Percentiles rank a stretch among this genome's conserved stretches.
phyloP scores from a whole-genome alignment of 164 flowering plant genomes.

The Tetracentron sinense region DNA sequence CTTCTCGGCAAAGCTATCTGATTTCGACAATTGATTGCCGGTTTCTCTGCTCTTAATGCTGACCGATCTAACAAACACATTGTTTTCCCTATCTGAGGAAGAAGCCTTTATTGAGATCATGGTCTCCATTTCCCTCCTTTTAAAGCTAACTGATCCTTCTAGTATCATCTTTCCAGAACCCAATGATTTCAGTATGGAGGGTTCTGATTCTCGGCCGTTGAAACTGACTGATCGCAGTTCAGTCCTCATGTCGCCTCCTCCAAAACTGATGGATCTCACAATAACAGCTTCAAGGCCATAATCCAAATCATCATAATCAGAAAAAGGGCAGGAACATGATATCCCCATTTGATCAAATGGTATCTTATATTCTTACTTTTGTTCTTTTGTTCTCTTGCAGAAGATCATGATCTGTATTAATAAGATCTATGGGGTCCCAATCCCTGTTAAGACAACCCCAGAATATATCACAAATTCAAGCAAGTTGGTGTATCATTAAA shows the following conservation, averaged over 20 bases:
- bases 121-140: slow-evolving; percentile 26
- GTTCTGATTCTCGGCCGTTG: slow-evolving; percentile 38
- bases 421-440: slow-evolving; percentile 2
- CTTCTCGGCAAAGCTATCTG: slow-evolving; percentile 11
- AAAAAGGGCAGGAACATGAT: slow-evolving; percentile 50
- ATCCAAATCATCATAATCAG: slow-evolving; percentile 38
- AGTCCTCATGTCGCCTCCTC: slow-evolving; percentile 39
- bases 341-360: slow-evolving; percentile 50
- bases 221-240: slow-evolving; percentile 50
- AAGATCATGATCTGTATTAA: slow-evolving; percentile 1
- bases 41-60: slow-evolving; percentile 7
- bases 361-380: slow-evolving; percentile 6
- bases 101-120: slow-evolving; percentile 20
- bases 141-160: slow-evolving; percentile 34
- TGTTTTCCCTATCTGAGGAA: slow-evolving; percentile 14
- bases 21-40: slow-evolving; percentile 3
- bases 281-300: slow-evolving; percentile 37
- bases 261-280: slow-evolving; percentile 56
- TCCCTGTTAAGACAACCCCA: not conserved
- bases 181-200: slow-evolving; percentile 43
- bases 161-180: slow-evolving; percentile 37
- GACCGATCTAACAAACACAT: slow-evolving; percentile 1
- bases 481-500: too few relatives aligned
- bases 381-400: too few relatives aligned
- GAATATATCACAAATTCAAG: too few relatives aligned